A percentile compares a stretch with the other conserved stretches of the same genome.
These are phyloP conservation scores for Bromus sterilis DNA, from an alignment of 176 grass and related monocot genomes.

Conservation along the genomic window DNA sequence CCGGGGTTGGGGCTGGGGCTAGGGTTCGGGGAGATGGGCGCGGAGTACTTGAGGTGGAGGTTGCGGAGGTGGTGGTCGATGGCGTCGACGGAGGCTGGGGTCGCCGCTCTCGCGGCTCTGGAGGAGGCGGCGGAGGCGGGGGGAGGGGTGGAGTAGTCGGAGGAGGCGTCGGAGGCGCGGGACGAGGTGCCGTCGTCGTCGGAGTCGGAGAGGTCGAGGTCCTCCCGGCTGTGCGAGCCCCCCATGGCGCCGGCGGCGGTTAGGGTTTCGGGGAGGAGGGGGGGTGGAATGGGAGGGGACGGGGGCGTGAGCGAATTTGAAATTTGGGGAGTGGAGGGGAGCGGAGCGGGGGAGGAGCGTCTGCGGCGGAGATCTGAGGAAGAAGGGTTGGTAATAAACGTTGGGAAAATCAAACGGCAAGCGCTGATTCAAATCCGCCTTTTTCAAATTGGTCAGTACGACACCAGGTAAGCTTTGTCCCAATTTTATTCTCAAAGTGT, in stretches of 20 bases:
- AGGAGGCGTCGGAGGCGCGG: constrained; percentile 30
- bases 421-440: background rate
- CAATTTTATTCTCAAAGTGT: too few species aligned
- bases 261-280: constrained; percentile 40
- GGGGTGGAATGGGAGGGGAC: background rate
- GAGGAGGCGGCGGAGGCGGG: constrained; percentile 36
- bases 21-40: constrained; percentile 54
- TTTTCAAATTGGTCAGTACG: background rate
- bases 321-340: constrained; percentile 41
- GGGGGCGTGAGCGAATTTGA: constrained; percentile 47
- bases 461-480: background rate
- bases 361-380: constrained; percentile 4
- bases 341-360: background rate
- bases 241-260: constrained; percentile 51
- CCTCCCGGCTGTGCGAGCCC: constrained; percentile 83
- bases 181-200: constrained; percentile 41
- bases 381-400: background rate
- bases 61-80: constrained; percentile 66
- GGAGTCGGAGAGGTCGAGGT: constrained; percentile 63
- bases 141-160: constrained; percentile 44
- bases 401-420: background rate
- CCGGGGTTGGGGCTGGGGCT: constrained; percentile 18
- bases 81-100: constrained; percentile 56
- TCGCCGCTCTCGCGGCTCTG: background rate
- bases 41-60: constrained; percentile 72